Evolutionary conservation across 495 filamentous ascomycete genomes (phyloP), one percentile per base, ranked within the genome.

Genomic region (Geoglossum glabrum): DNA sequence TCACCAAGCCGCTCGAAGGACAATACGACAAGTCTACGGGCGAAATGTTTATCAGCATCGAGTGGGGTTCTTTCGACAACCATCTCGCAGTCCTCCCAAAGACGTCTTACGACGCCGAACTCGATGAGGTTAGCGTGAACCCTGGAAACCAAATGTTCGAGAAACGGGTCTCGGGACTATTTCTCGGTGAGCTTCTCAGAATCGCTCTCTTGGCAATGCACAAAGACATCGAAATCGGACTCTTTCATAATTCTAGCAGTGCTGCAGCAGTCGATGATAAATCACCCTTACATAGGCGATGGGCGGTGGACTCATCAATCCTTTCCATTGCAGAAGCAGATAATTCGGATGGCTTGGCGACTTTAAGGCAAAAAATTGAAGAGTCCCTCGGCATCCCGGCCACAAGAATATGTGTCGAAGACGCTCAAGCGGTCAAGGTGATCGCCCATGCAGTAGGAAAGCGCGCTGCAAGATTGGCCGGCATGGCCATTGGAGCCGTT

Each of bases 51-150:
- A 79, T 98, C 67, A 98, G 97, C 70, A 90, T 87, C 1, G 92
- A 98, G 72, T 98, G 92, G 92, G 92, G 92, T 56, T 93, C 86
- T 59, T 98, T 98, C 64, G 92, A 98, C 71, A 98, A 97, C 73
- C 77, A 84, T 61, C 76, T 97, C 61, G 82, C 77, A 60, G 83
- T 92, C 50, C 75, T 97, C 45, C 92, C 93, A 21, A 83, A 80
- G 65, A 97, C 92, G 0, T 68, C 78, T 0, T 97, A 90, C 70
- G 92, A 98, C 68, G 70, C 72, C 10, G 75, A 77, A 49, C 75
- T 98, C 40, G 88, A 98, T 71, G 72, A 73, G 55, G 80, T 80
- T 25, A 88, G 80, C 64, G 79, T 86, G 62, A 98, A 98, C 73
- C 92, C 93, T 0, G 92, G 93, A 38, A 80, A 95, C 58, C 92